phyloP scores from a whole-genome alignment of 352 stramenopile species.

The Phytophthora capsici region DNA sequence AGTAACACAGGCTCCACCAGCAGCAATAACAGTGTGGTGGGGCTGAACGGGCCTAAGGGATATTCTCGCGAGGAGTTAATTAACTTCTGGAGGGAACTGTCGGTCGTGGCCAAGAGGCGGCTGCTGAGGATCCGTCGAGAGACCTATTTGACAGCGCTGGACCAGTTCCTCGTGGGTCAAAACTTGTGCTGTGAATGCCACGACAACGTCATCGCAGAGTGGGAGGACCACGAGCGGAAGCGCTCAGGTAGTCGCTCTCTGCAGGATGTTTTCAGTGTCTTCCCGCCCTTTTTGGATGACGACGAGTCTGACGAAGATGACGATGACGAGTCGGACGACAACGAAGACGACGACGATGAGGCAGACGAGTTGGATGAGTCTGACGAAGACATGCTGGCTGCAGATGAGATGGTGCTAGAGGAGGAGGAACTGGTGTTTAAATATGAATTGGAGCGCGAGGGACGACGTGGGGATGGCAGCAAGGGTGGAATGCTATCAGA shows the following conservation, averaged over 20 bases:
- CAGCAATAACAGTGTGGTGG: conserved; percentile 32
- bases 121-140: conserved; percentile 78
- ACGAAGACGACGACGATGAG: conserved; percentile 61
- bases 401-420: conserved; percentile 53
- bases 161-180: conserved; percentile 79
- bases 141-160: conserved; percentile 68
- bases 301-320: conserved; percentile 71
- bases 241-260: conserved; percentile 70
- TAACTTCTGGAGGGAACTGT: conserved; percentile 83
- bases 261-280: conserved; percentile 80
- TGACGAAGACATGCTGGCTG: conserved; percentile 46
- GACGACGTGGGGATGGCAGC: conserved; percentile 22
- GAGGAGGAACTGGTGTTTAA: conserved; percentile 78
- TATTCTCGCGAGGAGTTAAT: conserved; percentile 79
- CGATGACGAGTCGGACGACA: conserved; percentile 58
- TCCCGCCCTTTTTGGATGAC: conserved; percentile 76
- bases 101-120: conserved; percentile 64
- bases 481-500: conserved; percentile 57
- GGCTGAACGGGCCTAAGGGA: conserved; percentile 48
- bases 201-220: conserved; percentile 85
- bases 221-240: conserved; percentile 77
- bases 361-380: conserved; percentile 41
- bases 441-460: conserved; percentile 69
- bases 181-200: conserved; percentile 87
- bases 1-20: conserved; percentile 30